These are phyloP conservation scores for Osmanthus fragrans DNA, from an alignment of 257 asterid species.

Conservation along the genomic window DNA sequence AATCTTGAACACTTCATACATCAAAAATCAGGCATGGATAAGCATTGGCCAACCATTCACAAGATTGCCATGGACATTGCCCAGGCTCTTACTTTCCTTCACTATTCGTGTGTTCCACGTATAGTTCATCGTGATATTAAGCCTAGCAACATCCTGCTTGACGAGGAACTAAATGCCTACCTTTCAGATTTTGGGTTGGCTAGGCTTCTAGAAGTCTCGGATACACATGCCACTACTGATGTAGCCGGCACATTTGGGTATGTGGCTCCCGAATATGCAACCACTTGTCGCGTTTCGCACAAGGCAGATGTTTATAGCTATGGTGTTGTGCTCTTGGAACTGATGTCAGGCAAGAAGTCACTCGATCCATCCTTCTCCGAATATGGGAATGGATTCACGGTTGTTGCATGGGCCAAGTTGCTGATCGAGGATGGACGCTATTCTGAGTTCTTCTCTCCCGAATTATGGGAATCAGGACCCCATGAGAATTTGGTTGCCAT, in stretches of 20 bases:
- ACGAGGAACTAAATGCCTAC: slow-evolving; percentile 76
- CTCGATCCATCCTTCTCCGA: slow-evolving; percentile 84
- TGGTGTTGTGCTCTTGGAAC: slow-evolving; percentile 83
- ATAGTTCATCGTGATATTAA: slow-evolving; percentile 80
- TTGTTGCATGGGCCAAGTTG: slow-evolving; percentile 72
- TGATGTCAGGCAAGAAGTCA: slow-evolving; percentile 84
- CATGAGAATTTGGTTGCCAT: slow-evolving; percentile 72
- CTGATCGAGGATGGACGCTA: slow-evolving; percentile 40
- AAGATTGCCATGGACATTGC: slow-evolving; percentile 86
- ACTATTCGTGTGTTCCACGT: slow-evolving; percentile 79
- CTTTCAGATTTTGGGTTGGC: slow-evolving; percentile 88
- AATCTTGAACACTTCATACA: slow-evolving; percentile 80
- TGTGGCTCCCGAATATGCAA: slow-evolving; percentile 89
- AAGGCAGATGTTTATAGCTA: slow-evolving; percentile 90
- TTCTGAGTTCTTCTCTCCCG: slow-evolving; percentile 68
- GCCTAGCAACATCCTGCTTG: slow-evolving; percentile 84
- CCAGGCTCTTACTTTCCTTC: slow-evolving; percentile 76
- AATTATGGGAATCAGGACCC: slow-evolving; percentile 85
- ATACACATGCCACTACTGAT: slow-evolving; percentile 84
- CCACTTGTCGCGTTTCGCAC: slow-evolving; percentile 92
- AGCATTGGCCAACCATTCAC: slow-evolving; percentile 32
- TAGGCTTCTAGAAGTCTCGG: slow-evolving; percentile 71
- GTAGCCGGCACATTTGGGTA: slow-evolving; percentile 94
- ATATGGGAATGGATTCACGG: slow-evolving; percentile 82
- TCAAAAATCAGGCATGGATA: slow-evolving; percentile 64